Conservation (phyloP, 2,329 filamentous ascomycete species). For the Botryotinia globosa region DNA sequence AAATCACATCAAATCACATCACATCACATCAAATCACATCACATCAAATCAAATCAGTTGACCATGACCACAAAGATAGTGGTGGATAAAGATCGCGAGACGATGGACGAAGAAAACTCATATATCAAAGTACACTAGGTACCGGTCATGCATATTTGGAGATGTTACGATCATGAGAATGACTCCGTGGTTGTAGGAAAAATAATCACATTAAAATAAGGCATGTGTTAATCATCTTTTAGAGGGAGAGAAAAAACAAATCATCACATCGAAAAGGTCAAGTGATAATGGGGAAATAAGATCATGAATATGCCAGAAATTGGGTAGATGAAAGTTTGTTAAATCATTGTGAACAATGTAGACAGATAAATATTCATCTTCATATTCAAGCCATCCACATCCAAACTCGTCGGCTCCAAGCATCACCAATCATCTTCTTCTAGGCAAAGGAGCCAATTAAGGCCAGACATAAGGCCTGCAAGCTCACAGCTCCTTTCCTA, state of each 20-base stretch:
- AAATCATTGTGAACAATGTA: neutral
- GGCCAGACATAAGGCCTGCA: conserved; percentile 3
- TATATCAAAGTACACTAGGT: neutral
- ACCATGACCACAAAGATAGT: neutral
- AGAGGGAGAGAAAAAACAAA: too few species aligned
- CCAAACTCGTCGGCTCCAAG: neutral
- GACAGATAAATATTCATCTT: conserved; percentile 7
- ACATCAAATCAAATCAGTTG: neutral
- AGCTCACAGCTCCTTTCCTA: conserved; percentile 2
- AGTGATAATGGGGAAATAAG: neutral
- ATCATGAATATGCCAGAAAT: neutral
- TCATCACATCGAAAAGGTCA: neutral
- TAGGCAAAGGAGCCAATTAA: conserved; percentile 12
- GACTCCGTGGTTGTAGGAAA: neutral
- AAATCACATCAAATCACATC: neutral
- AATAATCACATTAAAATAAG: neutral
- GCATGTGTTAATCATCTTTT: neutral
- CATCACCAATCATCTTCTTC: neutral
- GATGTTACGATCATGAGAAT: neutral
- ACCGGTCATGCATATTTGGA: neutral
- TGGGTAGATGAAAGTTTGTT: neutral
- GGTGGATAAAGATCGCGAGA: neutral
- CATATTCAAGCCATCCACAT: conserved; percentile 2
- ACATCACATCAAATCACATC: neutral
- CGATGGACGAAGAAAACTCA: neutral